These are phyloP conservation scores for Cercospora sojina DNA, from an alignment of 2,329 filamentous ascomycete genomes.

Conservation along the genomic window DNA sequence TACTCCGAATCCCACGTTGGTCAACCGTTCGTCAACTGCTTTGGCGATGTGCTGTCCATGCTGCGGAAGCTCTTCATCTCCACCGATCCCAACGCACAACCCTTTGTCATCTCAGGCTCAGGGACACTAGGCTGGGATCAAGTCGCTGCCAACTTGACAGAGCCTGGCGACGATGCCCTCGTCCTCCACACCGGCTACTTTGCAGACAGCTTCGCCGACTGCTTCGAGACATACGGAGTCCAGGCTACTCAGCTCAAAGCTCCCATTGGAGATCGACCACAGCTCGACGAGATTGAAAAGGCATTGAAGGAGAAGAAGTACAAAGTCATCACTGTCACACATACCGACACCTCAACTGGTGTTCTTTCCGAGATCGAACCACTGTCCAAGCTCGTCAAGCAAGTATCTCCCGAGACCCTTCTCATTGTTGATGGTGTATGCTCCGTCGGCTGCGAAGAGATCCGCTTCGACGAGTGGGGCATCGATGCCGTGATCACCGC, in stretches of 20 bases:
- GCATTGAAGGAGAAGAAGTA: slow-evolving; percentile 87
- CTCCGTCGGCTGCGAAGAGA: slow-evolving; percentile 93
- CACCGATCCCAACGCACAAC: slow-evolving; percentile 75
- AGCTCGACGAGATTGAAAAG: slow-evolving; percentile 82
- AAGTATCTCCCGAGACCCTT: slow-evolving; percentile 85
- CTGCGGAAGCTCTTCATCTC: slow-evolving; percentile 94
- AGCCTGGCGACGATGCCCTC: slow-evolving; percentile 84
- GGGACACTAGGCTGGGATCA: slow-evolving; percentile 97
- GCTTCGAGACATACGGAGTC: slow-evolving; percentile 85
- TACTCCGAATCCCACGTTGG: slow-evolving; percentile 95
- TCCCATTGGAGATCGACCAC: slow-evolving; percentile 81
- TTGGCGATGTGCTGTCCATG: slow-evolving; percentile 84
- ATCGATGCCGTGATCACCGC: slow-evolving; percentile 92
- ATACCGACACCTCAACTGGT: slow-evolving; percentile 96
- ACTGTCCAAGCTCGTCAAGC: slow-evolving; percentile 77
- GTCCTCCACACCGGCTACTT: slow-evolving; percentile 98
- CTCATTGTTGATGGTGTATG: slow-evolving; percentile 95
- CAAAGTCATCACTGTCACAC: slow-evolving; percentile 91
- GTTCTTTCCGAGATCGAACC: slow-evolving; percentile 88
- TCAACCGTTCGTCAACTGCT: slow-evolving; percentile 80
- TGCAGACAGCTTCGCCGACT: slow-evolving; percentile 89
- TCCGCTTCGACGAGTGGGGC: slow-evolving; percentile 92
- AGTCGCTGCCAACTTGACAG: slow-evolving; percentile 87
- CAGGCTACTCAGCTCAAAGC: slow-evolving; percentile 87
- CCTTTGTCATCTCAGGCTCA: slow-evolving; percentile 89